Evolutionary conservation across 371 early-diverging fungal genomes (phyloP).

Genomic region (Actinomucor elegans): DNA sequence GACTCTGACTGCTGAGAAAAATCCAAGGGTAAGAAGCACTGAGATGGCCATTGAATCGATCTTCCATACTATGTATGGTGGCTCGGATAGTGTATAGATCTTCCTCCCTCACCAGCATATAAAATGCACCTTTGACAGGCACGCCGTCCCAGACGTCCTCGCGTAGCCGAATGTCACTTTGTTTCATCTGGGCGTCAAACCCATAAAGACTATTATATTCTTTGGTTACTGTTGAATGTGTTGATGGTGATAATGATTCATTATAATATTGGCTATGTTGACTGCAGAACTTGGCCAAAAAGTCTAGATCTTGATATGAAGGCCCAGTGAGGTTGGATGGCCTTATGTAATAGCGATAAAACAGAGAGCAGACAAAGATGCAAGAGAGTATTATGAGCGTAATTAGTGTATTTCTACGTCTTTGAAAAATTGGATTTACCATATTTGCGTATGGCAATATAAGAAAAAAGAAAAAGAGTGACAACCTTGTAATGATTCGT

Average conservation of each 20-base stretch:
- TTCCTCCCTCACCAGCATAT: conserved; percentile 40
- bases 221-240: background rate
- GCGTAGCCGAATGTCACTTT: conserved; percentile 1
- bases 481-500: too few species aligned
- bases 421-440: too few species aligned
- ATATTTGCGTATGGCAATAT: too few species aligned
- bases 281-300: background rate
- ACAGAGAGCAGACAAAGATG: too few species aligned
- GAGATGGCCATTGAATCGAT: conserved; percentile 42
- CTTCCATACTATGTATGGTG: conserved; percentile 44
- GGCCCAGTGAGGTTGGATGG: too few species aligned
- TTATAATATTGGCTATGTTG: background rate
- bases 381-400: too few species aligned
- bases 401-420: too few species aligned
- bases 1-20: conserved; percentile 39
- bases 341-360: too few species aligned
- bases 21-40: conserved; percentile 50
- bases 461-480: too few species aligned
- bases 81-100: conserved; percentile 31
- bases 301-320: background rate
- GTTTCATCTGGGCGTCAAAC: conserved; percentile 4
- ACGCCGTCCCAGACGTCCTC: conserved; percentile 21
- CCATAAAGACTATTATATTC: background rate
- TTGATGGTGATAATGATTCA: conserved; percentile 1
- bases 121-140: conserved; percentile 38